These are phyloP conservation scores for Vigna radiata DNA, from an alignment of 306 rosid genomes.

Conservation along the genomic window DNA sequence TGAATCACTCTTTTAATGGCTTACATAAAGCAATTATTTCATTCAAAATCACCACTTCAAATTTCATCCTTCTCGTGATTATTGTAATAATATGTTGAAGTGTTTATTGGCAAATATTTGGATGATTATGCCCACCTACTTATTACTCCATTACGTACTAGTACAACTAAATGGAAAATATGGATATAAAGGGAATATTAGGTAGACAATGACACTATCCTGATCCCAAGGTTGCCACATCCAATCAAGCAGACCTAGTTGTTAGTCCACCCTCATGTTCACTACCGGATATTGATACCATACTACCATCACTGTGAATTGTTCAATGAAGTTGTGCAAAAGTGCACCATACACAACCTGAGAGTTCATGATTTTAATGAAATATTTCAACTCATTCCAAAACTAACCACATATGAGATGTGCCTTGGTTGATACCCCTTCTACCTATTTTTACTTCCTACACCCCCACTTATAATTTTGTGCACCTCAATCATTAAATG, in stretches of 20 bases:
- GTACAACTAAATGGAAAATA: not conserved
- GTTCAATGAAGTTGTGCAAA: conserved; percentile 18
- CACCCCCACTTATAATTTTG: no score
- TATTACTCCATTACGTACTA: not conserved
- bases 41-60: not conserved
- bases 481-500: no score
- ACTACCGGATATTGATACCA: conserved; percentile 39
- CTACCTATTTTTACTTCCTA: no score
- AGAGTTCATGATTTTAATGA: conserved; percentile 20
- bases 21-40: not conserved
- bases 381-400: conserved; percentile 35
- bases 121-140: not conserved
- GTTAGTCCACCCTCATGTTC: conserved; percentile 46
- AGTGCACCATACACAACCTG: conserved; percentile 25
- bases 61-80: not conserved
- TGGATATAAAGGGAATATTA: conserved; percentile 35
- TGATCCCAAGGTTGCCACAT: conserved; percentile 50
- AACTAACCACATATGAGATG: conserved; percentile 38
- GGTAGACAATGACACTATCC: conserved; percentile 45
- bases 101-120: not conserved
- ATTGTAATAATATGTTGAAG: conserved; percentile 5
- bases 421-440: conserved; percentile 11
- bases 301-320: conserved; percentile 22
- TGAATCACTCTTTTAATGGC: not conserved
- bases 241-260: conserved; percentile 51